Base-by-base conservation (phyloP, 2,329 filamentous ascomycete genomes). In the Pyrenochaeta sp. region DNA sequence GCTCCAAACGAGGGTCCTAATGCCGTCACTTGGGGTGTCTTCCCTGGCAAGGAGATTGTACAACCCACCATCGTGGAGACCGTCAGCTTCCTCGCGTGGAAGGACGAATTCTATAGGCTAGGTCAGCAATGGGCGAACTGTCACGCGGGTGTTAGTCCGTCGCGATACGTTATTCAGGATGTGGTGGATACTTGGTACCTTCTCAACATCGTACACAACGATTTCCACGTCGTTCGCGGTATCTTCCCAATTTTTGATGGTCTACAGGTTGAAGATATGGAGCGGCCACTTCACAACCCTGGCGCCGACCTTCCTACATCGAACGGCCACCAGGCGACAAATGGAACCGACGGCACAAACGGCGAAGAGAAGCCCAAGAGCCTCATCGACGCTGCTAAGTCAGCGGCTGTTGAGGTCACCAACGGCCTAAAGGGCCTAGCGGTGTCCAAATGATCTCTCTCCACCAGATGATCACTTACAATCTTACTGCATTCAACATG, bases 61-160 rank as follows among this genome's bases (percentile, higher is more conserved):
- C 95, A 99, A 78, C 95, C 95, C 13, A 99, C 95, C n/a, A 97
- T 99, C 71, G 95, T 99, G 51, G 95, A 99, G 81, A 96, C 92
- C 19, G 90, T 99, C 76, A 96, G 92, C 77, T 99, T 99, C 85
- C 83, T 99, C 52, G 95, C 95, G 2, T 99, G 95, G 95, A 96
- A 96, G 80, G 95, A 99, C 68, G 95, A 99, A 79, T 96, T 96
- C 15, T 99, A 93, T 83, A 88, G 91, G 60, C 85, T 99, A 9
- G 95, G 95, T 53, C 86, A 90, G 56, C 93, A 99, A 74, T 99
- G 95, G 95, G 91, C 92, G 24, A 91, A 92, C 72, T 99, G 95
- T 76, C 92, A 96, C 74, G 87, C 93, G 37, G 84, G 89, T 59
- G 83, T 83, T 57, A 93, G 88, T 62, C 88, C 91, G 32, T 96